Conservation (phyloP, 2,329 filamentous ascomycete genomes). For the Gliomastix tumulicola region DNA sequence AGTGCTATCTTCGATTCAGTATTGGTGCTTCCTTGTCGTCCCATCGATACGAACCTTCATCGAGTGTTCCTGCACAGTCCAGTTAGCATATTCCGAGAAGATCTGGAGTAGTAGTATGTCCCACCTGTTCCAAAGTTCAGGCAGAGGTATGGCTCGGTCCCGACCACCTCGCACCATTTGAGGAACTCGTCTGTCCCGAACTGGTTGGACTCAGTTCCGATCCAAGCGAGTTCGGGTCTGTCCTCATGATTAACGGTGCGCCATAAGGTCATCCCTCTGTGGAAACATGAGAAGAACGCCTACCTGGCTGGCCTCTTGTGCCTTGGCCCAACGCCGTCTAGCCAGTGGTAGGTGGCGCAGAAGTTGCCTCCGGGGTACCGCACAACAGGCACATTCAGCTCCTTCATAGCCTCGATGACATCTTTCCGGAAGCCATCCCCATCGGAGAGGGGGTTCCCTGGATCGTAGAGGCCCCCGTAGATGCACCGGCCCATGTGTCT, state of each 20-base stretch:
- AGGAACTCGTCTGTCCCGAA: conserved; percentile 87
- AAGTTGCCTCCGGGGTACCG: conserved; percentile 83
- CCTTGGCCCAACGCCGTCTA: conserved; percentile 69
- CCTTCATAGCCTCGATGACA: conserved; percentile 65
- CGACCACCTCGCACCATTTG: conserved; percentile 67
- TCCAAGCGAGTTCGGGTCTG: conserved; percentile 72
- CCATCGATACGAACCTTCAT: conserved; percentile 14
- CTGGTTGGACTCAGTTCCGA: conserved; percentile 67
- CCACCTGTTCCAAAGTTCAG: conserved; percentile 74
- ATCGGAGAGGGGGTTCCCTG: conserved; percentile 65
- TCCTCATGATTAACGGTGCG: not conserved
- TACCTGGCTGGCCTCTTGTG: conserved; percentile 54
- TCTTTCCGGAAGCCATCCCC: conserved; percentile 71
- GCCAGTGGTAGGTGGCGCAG: conserved; percentile 78
- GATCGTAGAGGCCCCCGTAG: conserved; percentile 80
- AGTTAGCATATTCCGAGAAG: too few relatives aligned
- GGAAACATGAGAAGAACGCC: too few relatives aligned
- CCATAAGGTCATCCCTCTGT: conserved; percentile 5
- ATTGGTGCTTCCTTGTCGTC: not conserved
- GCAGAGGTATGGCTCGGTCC: conserved; percentile 71
- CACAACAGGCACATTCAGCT: conserved; percentile 69
- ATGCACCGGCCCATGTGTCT: conserved; percentile 88
- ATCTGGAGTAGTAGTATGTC: too few relatives aligned
- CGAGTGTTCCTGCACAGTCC: conserved; percentile 24
- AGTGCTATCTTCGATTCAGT: conserved; percentile 39